Base-by-base conservation (phyloP, 2,329 filamentous ascomycete genomes). In the Penicillium paneum region DNA sequence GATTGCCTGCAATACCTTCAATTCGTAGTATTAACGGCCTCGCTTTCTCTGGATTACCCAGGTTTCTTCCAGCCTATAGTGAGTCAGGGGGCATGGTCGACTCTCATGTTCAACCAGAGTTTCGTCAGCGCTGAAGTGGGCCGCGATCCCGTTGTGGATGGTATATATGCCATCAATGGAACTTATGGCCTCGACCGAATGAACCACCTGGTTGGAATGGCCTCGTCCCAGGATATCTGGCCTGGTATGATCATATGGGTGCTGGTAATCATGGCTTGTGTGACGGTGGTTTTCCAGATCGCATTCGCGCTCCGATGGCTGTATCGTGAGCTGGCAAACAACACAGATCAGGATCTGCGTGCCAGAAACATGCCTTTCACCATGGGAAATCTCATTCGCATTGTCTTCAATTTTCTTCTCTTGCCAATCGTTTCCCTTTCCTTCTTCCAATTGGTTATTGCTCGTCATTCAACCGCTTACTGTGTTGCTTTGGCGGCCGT, bases 1-100 rank as follows among this genome's bases (percentile, higher is more conserved):
- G 94, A 99, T 70, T 99, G 94, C 67, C 80, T 99, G 52, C 92
- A 97, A 73, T 97, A 99, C 71, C 89, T 99, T 17, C 94, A 99
- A 69, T 99, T 96, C 65, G 81, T 94, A 51, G 87, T 90, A 21
- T 77, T 99, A 55, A 94, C 91, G 0, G 93, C 93, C n/a, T 87
- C 88, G 35, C 79, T 99, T 54, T 91, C 88, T 8, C 79, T 99
- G 59, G 85, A 87, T 62, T 99, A 97, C 67, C 94, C 94, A 0
- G 94, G 94, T 11, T 99, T 89, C 70, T 99, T 91, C 70, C 93
- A 96, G 69, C 94, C 94, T 5, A 88, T 91, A 8, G 84, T 93
- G 54, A 96, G 92, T 71, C 90, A 93, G 71, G 88, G 83, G 13
- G 85, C 88, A 36, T 99, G 94, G 94, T 94, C 93, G 1, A 76